Evolutionary conservation across 495 filamentous ascomycete species (phyloP).

Genomic region (Coniosporium apollinis): DNA sequence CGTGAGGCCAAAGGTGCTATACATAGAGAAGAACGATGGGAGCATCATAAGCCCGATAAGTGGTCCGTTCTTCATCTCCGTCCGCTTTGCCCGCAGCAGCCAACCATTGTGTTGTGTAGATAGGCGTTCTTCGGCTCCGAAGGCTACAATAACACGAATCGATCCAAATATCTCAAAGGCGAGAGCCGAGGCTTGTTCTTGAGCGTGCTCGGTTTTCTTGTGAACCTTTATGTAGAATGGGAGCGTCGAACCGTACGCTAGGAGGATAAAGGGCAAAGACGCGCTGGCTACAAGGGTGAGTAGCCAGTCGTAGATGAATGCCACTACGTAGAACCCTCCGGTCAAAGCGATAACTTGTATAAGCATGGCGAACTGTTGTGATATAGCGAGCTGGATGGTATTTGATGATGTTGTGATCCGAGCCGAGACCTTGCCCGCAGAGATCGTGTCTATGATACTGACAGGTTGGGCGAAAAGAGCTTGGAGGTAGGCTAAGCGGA

Average conservation of each 20-base stretch:
- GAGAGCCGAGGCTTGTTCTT: slow-evolving; percentile 42
- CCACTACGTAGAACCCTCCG: slow-evolving; percentile 15
- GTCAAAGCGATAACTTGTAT: slow-evolving; percentile 16
- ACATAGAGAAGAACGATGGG: slow-evolving; percentile 15
- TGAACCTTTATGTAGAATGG: slow-evolving; percentile 40
- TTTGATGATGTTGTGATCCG: slow-evolving; percentile 19
- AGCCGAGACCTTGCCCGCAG: slow-evolving; percentile 19
- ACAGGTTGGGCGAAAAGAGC: slow-evolving; percentile 18
- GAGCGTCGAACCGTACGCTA: slow-evolving; percentile 37
- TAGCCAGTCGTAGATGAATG: slow-evolving; percentile 16
- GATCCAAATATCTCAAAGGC: slow-evolving; percentile 33
- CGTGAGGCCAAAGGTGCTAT: slow-evolving; percentile 15
- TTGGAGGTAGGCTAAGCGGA: slow-evolving; percentile 18
- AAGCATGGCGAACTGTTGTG: slow-evolving; percentile 17
- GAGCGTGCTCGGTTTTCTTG: slow-evolving; percentile 37
- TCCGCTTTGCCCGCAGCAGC: slow-evolving; percentile 38
- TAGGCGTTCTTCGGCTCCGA: slow-evolving; percentile 42
- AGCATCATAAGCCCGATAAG: slow-evolving; percentile 24
- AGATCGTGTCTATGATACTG: slow-evolving; percentile 15
- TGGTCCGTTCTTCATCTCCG: slow-evolving; percentile 35
- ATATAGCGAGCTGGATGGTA: slow-evolving; percentile 18
- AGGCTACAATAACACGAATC: slow-evolving; percentile 40
- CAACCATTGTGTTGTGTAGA: slow-evolving; percentile 33
- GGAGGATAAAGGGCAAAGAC: slow-evolving; percentile 36
- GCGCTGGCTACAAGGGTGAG: slow-evolving; percentile 30